Conservation (phyloP, 2,329 filamentous ascomycete species). For the Coniochaeta sp. region DNA sequence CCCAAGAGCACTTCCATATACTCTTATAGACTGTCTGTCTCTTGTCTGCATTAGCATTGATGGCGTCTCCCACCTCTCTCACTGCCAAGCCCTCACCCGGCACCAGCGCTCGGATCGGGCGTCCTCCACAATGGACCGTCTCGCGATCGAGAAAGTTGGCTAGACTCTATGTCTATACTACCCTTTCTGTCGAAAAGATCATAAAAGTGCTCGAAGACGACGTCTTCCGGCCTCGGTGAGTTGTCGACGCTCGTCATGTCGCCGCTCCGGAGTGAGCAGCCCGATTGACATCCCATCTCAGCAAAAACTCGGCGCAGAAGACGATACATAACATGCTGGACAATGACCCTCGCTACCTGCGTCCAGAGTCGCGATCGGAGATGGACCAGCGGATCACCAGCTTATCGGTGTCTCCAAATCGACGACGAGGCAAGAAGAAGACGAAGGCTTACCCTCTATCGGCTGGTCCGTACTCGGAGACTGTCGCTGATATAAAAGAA, state of each 20-base stretch:
- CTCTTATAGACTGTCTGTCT: neutral
- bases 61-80: constrained; percentile 11
- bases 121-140: constrained; percentile 49
- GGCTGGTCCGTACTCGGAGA: neutral
- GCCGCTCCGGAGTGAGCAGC: neutral
- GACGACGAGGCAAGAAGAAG: constrained; percentile 14
- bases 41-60: neutral
- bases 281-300: constrained; percentile 15
- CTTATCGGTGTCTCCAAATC: constrained; percentile 30
- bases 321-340: constrained; percentile 48
- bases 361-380: constrained; percentile 41
- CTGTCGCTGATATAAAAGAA: constrained; percentile 1
- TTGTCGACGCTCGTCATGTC: neutral
- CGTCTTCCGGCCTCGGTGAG: constrained; percentile 38
- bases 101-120: constrained; percentile 30
- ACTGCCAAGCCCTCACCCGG: constrained; percentile 7
- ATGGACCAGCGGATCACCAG: constrained; percentile 43
- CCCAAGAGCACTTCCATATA: no score
- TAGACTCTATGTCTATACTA: constrained; percentile 51
- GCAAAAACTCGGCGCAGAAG: constrained; percentile 52
- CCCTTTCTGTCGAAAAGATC: constrained; percentile 42
- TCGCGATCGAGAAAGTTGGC: constrained; percentile 45
- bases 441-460: neutral
- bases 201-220: constrained; percentile 38
- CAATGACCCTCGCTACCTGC: constrained; percentile 51